Conservation (phyloP, 306 rosid species). For the Calophaca sinica region DNA sequence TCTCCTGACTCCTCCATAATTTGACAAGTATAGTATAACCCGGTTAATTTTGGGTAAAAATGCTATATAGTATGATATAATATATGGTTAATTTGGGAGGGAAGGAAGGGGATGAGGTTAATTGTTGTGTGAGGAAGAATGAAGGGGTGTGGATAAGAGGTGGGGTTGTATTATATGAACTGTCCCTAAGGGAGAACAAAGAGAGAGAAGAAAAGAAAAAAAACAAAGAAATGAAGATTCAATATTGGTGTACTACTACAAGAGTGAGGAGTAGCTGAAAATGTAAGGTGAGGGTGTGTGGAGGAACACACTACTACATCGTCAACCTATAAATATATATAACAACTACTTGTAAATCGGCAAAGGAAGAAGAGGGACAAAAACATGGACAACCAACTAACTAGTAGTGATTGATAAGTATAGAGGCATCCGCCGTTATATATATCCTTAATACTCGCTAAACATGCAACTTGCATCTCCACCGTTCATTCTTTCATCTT, state of each 20-base stretch:
- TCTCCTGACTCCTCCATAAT: conserved; percentile 53
- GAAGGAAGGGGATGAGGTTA: not conserved
- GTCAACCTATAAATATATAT: too few relatives aligned
- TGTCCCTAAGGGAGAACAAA: too few relatives aligned
- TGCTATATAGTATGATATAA: not conserved
- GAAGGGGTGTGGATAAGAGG: conserved; percentile 9
- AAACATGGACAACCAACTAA: too few relatives aligned
- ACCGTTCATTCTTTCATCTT: not conserved
- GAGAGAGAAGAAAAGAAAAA: too few relatives aligned
- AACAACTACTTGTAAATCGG: too few relatives aligned
- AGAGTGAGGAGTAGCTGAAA: too few relatives aligned
- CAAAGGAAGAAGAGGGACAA: too few relatives aligned
- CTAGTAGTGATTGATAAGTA: not conserved
- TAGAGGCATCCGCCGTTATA: not conserved
- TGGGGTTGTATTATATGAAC: not conserved
- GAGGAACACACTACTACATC: not conserved
- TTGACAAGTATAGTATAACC: not conserved
- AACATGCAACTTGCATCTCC: conserved; percentile 39
- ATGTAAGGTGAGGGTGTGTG: too few relatives aligned
- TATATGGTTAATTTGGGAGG: conserved; percentile 3
- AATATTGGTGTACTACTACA: not conserved
- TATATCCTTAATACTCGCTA: conserved; percentile 34
- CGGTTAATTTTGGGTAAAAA: not conserved
- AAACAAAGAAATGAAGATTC: not conserved
- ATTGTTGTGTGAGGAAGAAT: not conserved